Percentiles rank a stretch among this genome's conserved stretches.
Conservation (phyloP, 116 monocot species). For the Papilionanthe hybrid region DNA sequence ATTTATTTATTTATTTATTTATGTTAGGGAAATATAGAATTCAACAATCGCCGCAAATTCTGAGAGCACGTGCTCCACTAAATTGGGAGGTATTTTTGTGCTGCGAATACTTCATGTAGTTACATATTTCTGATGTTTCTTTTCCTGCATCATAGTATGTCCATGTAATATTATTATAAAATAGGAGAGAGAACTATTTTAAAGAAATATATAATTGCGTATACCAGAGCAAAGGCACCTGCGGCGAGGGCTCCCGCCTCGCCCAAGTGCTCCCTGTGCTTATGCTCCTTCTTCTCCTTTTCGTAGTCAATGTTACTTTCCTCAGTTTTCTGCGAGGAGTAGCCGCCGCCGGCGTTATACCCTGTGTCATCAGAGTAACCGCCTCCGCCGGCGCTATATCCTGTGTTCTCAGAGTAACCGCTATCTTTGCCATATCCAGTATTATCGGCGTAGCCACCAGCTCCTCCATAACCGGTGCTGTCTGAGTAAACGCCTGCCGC, state of each 20-base stretch:
- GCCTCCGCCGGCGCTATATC: neutral
- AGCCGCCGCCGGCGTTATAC: neutral
- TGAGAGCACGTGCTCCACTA: no score
- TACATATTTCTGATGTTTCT: no score
- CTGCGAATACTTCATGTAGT: no score
- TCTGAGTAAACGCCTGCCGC: neutral
- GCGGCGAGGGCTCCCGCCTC: conserved; percentile 54
- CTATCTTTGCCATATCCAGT: neutral
- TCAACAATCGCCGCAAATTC: no score
- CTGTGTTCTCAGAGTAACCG: neutral
- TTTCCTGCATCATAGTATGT: no score
- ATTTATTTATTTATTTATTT: no score
- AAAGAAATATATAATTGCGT: neutral
- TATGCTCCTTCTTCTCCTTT: conserved; percentile 20
- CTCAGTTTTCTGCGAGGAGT: neutral
- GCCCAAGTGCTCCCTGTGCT: conserved; percentile 58
- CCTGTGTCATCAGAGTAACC: neutral
- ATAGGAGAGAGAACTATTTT: no score
- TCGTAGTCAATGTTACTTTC: neutral
- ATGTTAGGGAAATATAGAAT: no score
- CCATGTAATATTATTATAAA: no score
- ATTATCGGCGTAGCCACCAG: neutral
- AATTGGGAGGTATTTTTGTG: no score
- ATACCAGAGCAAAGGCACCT: conserved; percentile 50
- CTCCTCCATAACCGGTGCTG: neutral